Evolutionary conservation across 192 early-diverging fungal genomes (phyloP).

Genomic region (Glomus cerebriforme): DNA sequence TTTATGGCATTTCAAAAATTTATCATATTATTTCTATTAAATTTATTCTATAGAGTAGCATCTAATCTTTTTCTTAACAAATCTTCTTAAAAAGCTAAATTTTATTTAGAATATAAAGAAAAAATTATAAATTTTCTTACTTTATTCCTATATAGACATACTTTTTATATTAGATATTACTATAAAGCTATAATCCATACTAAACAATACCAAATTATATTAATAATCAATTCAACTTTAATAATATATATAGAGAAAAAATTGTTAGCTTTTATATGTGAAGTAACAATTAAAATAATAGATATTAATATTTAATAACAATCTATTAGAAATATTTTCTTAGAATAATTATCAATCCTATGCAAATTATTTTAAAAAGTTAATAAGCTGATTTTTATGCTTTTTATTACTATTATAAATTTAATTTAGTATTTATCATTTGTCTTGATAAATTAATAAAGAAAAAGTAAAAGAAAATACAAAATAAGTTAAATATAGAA

Average conservation of each 20-base stretch:
- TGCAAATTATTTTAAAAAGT: not conserved
- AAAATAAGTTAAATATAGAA: not conserved
- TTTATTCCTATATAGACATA: not conserved
- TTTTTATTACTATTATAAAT: not conserved
- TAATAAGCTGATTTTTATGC: not conserved
- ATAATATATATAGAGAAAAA: not conserved
- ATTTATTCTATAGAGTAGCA: not conserved
- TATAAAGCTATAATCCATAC: not conserved
- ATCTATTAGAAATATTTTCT: not conserved
- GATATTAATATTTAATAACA: not conserved
- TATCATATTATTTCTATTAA: no score
- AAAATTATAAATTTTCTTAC: slow-evolving; percentile 17
- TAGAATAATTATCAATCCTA: not conserved
- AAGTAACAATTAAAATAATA: not conserved
- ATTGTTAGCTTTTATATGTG: no score
- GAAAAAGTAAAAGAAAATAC: not conserved
- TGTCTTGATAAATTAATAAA: not conserved
- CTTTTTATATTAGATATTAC: not conserved
- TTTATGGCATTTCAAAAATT: not conserved
- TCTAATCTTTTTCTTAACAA: slow-evolving; percentile 1
- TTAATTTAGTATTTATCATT: not conserved
- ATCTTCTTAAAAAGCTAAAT: not conserved
- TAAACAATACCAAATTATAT: not conserved
- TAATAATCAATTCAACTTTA: not conserved
- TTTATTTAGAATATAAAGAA: not conserved